These are phyloP conservation scores for Candida suzukii DNA, from an alignment of 805 yeast species.

Conservation along the genomic window DNA sequence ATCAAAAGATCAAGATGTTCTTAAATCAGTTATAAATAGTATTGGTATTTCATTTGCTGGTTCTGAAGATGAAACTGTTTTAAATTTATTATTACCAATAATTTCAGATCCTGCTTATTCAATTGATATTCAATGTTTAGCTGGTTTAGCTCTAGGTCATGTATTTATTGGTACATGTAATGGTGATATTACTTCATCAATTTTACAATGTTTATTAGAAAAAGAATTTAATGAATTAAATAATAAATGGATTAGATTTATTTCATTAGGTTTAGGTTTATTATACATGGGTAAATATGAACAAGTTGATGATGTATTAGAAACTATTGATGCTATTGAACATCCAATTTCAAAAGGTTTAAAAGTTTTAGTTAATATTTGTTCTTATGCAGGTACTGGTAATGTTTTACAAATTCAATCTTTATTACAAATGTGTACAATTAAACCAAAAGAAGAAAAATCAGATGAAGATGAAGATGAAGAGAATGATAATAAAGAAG, in stretches of 20 bases:
- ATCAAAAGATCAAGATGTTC: constrained; percentile 52
- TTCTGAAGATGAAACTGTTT: constrained; percentile 77
- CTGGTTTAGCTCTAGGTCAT: constrained; percentile 90
- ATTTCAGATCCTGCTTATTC: constrained; percentile 70
- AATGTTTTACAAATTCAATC: constrained; percentile 93
- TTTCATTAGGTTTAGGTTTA: constrained; percentile 88
- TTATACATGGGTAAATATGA: constrained; percentile 91
- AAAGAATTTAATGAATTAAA: constrained; percentile 71
- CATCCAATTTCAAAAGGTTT: constrained; percentile 88
- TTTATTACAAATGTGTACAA: constrained; percentile 80
- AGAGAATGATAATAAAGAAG: constrained; percentile 34
- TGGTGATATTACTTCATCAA: constrained; percentile 90
- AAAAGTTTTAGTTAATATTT: constrained; percentile 82
- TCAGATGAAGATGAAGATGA: constrained; percentile 56
- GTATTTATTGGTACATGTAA: constrained; percentile 93
- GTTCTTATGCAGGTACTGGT: constrained; percentile 97
- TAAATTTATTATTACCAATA: constrained; percentile 70
- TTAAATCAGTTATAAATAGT: constrained; percentile 82
- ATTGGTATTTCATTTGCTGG: constrained; percentile 95
- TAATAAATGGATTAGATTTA: constrained; percentile 81
- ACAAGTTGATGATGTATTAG: constrained; percentile 88
- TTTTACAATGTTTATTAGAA: constrained; percentile 84
- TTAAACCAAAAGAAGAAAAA: constrained; percentile 50
- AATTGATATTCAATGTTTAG: constrained; percentile 74
- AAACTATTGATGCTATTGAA: constrained; percentile 89